Conservation (phyloP, 116 monocot species). For the Thalassia testudinum region DNA sequence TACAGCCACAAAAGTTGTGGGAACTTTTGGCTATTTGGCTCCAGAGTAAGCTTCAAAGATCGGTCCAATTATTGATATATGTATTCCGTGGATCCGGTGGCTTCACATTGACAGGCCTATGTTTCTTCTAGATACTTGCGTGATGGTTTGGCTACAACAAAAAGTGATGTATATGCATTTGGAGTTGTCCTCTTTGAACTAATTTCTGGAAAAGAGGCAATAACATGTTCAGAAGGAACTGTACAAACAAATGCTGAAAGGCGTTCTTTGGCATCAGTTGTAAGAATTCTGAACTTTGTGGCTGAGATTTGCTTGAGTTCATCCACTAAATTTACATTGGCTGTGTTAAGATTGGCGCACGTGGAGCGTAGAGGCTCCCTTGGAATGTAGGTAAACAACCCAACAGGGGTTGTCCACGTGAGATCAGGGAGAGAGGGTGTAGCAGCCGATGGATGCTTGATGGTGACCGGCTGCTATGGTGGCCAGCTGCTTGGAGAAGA, state of each 20-base stretch:
- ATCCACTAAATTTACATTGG: background rate
- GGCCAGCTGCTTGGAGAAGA: too few species aligned
- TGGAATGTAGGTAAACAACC: too few species aligned
- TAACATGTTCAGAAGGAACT: constrained; percentile 49
- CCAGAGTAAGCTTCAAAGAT: constrained; percentile 98
- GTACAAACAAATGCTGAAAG: constrained; percentile 41
- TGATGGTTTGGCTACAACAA: constrained; percentile 85
- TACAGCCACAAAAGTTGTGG: constrained; percentile 89
- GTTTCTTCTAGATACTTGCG: constrained; percentile 57
- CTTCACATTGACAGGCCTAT: too few species aligned
- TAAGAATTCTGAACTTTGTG: constrained; percentile 17
- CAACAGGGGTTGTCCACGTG: too few species aligned
- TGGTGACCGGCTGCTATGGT: too few species aligned
- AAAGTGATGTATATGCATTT: constrained; percentile 98
- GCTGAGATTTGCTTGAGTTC: background rate
- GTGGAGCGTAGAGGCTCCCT: too few species aligned
- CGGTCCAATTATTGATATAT: background rate
- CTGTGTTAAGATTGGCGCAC: too few species aligned
- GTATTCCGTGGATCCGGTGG: too few species aligned
- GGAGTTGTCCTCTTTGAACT: constrained; percentile 93
- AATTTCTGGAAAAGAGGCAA: constrained; percentile 88
- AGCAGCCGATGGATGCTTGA: too few species aligned
- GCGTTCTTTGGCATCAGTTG: constrained; percentile 90
- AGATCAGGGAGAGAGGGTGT: too few species aligned
- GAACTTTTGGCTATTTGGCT: constrained; percentile 94